Conservation (phyloP, 257 asterid genomes). For the Ophiorrhiza pumila region DNA sequence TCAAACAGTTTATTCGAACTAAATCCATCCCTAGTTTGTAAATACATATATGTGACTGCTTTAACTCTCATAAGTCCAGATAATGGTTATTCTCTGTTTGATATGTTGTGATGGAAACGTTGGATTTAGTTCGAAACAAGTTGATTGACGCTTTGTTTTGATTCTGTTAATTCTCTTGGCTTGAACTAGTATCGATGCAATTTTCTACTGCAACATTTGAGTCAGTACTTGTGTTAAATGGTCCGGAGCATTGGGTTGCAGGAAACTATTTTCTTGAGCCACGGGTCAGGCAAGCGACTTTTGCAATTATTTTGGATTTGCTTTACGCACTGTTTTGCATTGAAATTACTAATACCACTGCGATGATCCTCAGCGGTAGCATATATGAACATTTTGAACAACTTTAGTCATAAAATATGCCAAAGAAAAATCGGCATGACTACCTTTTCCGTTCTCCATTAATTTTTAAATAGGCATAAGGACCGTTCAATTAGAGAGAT, state of each 20-base stretch:
- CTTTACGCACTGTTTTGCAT: too few relatives aligned
- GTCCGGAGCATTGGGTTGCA: neutral
- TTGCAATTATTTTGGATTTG: too few relatives aligned
- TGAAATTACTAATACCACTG: too few relatives aligned
- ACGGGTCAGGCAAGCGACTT: too few relatives aligned
- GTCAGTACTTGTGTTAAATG: neutral
- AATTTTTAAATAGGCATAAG: neutral
- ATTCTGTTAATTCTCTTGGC: neutral
- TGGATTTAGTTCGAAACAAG: neutral
- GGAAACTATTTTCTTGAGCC: neutral
- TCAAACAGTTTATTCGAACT: slow-evolving; percentile 73
- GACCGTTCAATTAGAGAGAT: neutral
- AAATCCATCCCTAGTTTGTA: slow-evolving; percentile 54
- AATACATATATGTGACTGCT: neutral
- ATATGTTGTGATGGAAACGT: slow-evolving; percentile 4
- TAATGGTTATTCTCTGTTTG: neutral
- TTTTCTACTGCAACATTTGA: neutral
- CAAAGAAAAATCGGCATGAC: neutral
- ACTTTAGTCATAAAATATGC: neutral
- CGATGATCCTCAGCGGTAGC: too few relatives aligned
- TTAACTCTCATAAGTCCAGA: neutral
- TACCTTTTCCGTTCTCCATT: neutral
- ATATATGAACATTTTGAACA: neutral
- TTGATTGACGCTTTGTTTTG: neutral
- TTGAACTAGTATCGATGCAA: neutral